phyloP scores from a whole-genome alignment of 2,329 filamentous ascomycete genomes.

The Microdochium trichocladiopsis region DNA sequence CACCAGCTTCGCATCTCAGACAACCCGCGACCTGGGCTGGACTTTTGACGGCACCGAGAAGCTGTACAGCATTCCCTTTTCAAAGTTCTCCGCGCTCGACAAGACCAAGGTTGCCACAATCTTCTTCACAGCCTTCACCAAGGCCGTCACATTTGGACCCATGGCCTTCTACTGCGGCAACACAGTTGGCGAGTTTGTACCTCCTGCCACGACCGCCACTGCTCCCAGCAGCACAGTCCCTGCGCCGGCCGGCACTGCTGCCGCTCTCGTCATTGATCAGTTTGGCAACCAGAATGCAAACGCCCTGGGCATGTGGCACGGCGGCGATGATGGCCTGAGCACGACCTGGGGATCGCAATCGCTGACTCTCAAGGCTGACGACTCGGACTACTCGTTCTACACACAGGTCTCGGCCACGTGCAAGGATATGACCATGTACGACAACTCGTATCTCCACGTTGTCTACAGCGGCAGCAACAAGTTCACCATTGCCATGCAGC shows the following conservation, averaged over 20 bases:
- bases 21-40: constrained; percentile 46
- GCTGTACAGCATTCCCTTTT: constrained; percentile 51
- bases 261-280: constrained; percentile 51
- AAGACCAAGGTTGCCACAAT: constrained; percentile 43
- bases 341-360: constrained; percentile 42
- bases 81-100: constrained; percentile 42
- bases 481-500: constrained; percentile 58
- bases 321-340: constrained; percentile 52
- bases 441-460: constrained; percentile 56
- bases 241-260: constrained; percentile 38
- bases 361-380: constrained; percentile 48
- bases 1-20: constrained; percentile 22
- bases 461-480: constrained; percentile 53
- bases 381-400: constrained; percentile 56
- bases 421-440: constrained; percentile 45
- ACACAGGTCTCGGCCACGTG: constrained; percentile 50
- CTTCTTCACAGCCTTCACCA: constrained; percentile 38
- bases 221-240: constrained; percentile 38
- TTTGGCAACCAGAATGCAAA: constrained; percentile 48
- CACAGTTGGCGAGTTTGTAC: constrained; percentile 39
- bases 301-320: constrained; percentile 58
- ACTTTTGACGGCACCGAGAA: constrained; percentile 52
- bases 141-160: constrained; percentile 44
- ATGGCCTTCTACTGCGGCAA: constrained; percentile 52
- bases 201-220: constrained; percentile 28